Evolutionary conservation across 768 basidiomycete species (phyloP), one percentile per base, ranked within the genome.

Genomic region (Lyophyllum atratum): DNA sequence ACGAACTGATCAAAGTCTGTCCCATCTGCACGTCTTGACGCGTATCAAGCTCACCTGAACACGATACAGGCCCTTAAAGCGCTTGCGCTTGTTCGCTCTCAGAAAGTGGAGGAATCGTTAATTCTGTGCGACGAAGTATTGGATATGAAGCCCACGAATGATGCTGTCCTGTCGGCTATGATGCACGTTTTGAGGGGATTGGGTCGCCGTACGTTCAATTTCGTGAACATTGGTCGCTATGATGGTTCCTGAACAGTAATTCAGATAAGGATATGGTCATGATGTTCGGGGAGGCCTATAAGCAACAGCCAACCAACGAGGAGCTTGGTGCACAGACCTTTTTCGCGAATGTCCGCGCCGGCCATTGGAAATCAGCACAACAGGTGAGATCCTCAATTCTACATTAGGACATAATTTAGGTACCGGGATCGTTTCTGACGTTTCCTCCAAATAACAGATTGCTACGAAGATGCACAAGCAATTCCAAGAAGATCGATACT

Each of bases 241-340:
- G 42, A 33, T 52, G 29, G 49, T 61, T 34, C 19, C 49, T 58
- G 22, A 52, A 56, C 24, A 52, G 17, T 21, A 22, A 33, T 31
- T 57, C 52, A 80, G 92, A 90, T 71, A 83, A 84, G 58, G 92
- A 94, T 71, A 85, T 89, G 76, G 83, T 92, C 42, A 78, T 78
- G 9, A 92, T 94, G 88, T 93, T 89, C 65, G 93, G 93, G 59
- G 86, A 91, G 48, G 92, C 92, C 1, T 93, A 83, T 76, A 92
- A 89, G 70, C 85, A 87, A 59, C 85, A 90, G 56, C 92, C 92
- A 19, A 64, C 72, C 4, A 93, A 92, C 65, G 93, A 94, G 67
- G 92, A 94, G 59, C 83, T 93, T 9, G 92, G 87, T 21, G 81
- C 82, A 22, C 92, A 94, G 68, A 87, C 89, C 0, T 94, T 94